phyloP scores from a whole-genome alignment of 208 protist species.

The Crithidia thermophila region DNA sequence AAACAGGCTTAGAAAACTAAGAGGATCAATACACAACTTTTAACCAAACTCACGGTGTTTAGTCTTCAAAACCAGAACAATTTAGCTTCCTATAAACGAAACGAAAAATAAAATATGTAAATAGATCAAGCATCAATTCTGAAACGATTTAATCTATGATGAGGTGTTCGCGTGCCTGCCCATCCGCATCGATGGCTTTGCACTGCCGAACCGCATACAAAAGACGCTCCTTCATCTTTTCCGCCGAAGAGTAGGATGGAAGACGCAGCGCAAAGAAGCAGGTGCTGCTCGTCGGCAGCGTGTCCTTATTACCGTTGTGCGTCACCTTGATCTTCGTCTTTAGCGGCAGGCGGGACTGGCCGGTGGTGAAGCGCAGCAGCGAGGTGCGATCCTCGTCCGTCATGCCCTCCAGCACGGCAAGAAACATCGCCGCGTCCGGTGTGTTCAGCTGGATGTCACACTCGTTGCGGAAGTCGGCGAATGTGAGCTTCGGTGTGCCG shows the following conservation, averaged over 20 bases:
- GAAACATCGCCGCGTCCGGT: constrained; percentile 66
- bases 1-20: too few relatives aligned
- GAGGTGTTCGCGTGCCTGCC: constrained; percentile 79
- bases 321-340: constrained; percentile 89
- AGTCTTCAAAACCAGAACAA: background rate
- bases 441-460: constrained; percentile 76
- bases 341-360: constrained; percentile 85
- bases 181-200: constrained; percentile 95
- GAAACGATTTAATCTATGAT: constrained; percentile 30
- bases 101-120: background rate
- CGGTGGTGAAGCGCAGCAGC: constrained; percentile 89
- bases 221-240: constrained; percentile 93
- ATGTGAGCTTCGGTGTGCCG: constrained; percentile 78
- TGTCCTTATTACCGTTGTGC: constrained; percentile 63
- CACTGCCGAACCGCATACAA: constrained; percentile 96
- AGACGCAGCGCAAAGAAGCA: constrained; percentile 96
- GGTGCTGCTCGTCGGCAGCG: constrained; percentile 92
- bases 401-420: constrained; percentile 75
- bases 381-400: constrained; percentile 84
- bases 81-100: background rate
- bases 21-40: too few relatives aligned
- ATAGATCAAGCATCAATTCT: too few relatives aligned
- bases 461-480: constrained; percentile 70
- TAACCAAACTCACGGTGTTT: too few relatives aligned
- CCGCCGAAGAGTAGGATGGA: constrained; percentile 83